Percentiles rank a stretch among this genome's conserved stretches.
Conservation (phyloP, 164 flowering plant species). For the Magnolia kwangsiensis region DNA sequence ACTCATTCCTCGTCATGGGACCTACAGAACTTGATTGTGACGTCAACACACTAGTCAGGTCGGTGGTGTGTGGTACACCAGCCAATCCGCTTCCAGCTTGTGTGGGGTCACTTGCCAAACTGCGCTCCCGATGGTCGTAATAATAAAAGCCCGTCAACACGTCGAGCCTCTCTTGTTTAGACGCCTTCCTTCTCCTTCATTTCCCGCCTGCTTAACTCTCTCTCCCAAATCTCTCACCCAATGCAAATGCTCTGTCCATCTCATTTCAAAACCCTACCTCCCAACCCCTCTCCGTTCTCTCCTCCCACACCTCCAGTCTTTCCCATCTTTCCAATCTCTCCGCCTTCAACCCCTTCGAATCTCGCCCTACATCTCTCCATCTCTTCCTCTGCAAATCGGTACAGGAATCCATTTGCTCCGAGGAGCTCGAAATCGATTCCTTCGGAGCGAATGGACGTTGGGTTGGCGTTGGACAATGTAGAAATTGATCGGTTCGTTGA, state of each 20-base stretch:
- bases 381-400: background rate
- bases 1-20: too few relatives aligned
- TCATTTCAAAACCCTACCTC: constrained; percentile 13
- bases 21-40: too few relatives aligned
- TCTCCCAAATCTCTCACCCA: background rate
- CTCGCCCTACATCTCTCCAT: constrained; percentile 9
- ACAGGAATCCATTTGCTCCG: background rate
- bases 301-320: constrained; percentile 6
- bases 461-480: constrained; percentile 10
- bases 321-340: background rate
- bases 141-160: too few relatives aligned
- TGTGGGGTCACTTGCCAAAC: too few relatives aligned
- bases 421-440: constrained; percentile 23
- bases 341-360: constrained; percentile 5
- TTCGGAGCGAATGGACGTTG: constrained; percentile 11
- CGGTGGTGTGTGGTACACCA: too few relatives aligned
- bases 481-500: constrained; percentile 44
- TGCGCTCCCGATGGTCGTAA: too few relatives aligned
- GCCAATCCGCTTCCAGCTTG: too few relatives aligned
- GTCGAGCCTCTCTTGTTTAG: too few relatives aligned
- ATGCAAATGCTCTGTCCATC: constrained; percentile 31
- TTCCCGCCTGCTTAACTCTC: constrained; percentile 16
- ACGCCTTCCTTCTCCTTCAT: background rate
- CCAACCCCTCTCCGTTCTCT: constrained; percentile 3
- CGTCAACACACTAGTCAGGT: too few relatives aligned